These are phyloP conservation scores for Curvularia spicifera DNA, from an alignment of 2,329 filamentous ascomycete genomes.

Conservation along the genomic window DNA sequence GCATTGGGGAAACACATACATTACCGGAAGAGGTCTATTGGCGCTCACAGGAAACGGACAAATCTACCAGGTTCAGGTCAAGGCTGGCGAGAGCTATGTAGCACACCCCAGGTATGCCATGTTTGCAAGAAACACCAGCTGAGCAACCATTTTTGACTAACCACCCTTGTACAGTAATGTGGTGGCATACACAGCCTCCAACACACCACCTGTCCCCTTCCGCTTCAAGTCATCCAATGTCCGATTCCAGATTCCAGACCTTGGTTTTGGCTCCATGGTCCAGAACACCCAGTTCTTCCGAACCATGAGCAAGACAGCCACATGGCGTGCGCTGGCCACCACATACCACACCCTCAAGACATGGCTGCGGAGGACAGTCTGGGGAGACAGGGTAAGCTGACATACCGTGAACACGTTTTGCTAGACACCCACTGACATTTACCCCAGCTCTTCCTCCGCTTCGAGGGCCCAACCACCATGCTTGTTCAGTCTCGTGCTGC, in stretches of 20 bases:
- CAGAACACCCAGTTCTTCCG: constrained; percentile 75
- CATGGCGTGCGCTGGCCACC: constrained; percentile 74
- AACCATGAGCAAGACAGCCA: constrained; percentile 71
- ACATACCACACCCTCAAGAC: constrained; percentile 74
- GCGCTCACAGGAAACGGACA: constrained; percentile 87
- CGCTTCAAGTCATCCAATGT: constrained; percentile 80
- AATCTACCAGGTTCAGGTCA: constrained; percentile 83
- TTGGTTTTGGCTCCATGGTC: constrained; percentile 68
- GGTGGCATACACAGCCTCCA: constrained; percentile 83
- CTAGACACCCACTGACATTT: constrained; percentile 17
- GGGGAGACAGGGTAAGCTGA: constrained; percentile 77
- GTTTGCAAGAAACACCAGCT: not conserved
- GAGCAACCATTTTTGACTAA: constrained; percentile 7
- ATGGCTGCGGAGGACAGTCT: constrained; percentile 79
- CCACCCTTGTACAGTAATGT: constrained; percentile 68
- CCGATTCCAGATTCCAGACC: constrained; percentile 76
- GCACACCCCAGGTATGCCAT: constrained; percentile 72
- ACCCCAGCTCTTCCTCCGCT: constrained; percentile 77
- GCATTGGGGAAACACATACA: constrained; percentile 88
- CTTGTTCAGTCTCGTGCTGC: constrained; percentile 87
- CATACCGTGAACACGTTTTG: not conserved
- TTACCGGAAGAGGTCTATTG: constrained; percentile 86
- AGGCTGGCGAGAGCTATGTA: constrained; percentile 85
- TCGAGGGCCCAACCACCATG: constrained; percentile 84
- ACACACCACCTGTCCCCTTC: constrained; percentile 79